Percentiles rank a stretch among this genome's conserved stretches.
Conservation (phyloP, 2,329 filamentous ascomycete genomes). For the Rasamsonia emersonii region DNA sequence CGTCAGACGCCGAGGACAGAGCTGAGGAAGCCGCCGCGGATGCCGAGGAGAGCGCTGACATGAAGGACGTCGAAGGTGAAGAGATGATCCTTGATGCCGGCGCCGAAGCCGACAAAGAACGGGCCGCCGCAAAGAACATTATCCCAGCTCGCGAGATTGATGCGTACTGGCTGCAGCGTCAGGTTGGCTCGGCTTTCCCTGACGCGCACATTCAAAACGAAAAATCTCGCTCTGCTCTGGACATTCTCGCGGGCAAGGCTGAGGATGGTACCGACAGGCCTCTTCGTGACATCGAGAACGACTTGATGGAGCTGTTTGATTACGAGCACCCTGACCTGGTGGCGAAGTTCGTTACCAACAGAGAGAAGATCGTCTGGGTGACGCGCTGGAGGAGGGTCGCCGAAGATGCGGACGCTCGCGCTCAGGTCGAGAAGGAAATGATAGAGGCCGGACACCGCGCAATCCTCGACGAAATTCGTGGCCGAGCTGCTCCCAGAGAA, state of each 20-base stretch:
- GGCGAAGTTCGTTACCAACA: conserved; percentile 80
- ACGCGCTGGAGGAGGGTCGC: conserved; percentile 78
- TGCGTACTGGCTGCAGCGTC: conserved; percentile 91
- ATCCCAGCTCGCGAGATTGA: conserved; percentile 86
- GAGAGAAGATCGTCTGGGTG: conserved; percentile 92
- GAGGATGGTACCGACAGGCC: conserved; percentile 72
- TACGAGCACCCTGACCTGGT: conserved; percentile 94
- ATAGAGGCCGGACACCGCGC: conserved; percentile 74
- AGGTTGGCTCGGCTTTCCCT: conserved; percentile 78
- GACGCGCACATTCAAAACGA: conserved; percentile 91
- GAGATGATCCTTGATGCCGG: conserved; percentile 77
- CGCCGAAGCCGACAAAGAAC: conserved; percentile 35
- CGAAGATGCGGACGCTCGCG: conserved; percentile 62
- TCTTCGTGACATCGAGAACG: conserved; percentile 91
- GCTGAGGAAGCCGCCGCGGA: conserved; percentile 43
- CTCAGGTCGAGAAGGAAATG: conserved; percentile 82
- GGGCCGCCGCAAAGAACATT: conserved; percentile 44
- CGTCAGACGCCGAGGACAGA: conserved; percentile 48
- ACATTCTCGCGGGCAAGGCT: conserved; percentile 68
- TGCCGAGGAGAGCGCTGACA: conserved; percentile 27
- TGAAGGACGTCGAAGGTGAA: conserved; percentile 48
- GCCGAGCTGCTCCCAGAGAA: conserved; percentile 52
- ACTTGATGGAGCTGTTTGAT: conserved; percentile 96
- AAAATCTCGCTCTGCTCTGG: conserved; percentile 77
- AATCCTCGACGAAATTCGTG: conserved; percentile 81